Conservation (phyloP, 257 asterid species). For the Nicotiana undulata region DNA sequence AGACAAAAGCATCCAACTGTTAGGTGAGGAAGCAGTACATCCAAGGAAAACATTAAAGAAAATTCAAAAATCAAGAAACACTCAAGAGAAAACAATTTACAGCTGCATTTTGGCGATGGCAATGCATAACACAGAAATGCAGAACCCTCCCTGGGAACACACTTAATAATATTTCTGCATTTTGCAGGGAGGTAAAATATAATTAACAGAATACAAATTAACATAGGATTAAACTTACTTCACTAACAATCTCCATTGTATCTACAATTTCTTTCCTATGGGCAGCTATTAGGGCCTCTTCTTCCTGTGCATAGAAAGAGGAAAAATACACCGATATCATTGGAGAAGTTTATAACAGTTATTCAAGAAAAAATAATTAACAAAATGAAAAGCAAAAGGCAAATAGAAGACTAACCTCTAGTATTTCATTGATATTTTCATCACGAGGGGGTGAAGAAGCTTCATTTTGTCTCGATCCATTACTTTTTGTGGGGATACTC, state of each 20-base stretch:
- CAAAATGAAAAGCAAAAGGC: background rate
- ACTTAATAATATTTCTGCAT: background rate
- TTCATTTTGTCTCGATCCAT: slow-evolving; percentile 33
- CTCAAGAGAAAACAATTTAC: background rate
- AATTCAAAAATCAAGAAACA: background rate
- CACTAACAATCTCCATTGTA: slow-evolving; percentile 99
- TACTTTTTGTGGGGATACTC: slow-evolving; percentile 32
- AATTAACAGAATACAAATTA: background rate
- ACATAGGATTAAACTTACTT: slow-evolving; percentile 37
- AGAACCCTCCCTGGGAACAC: background rate
- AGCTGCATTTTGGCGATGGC: background rate
- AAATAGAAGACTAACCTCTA: slow-evolving; percentile 52
- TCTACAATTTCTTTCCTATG: slow-evolving; percentile 96
- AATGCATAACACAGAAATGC: background rate
- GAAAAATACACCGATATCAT: slow-evolving; percentile 5
- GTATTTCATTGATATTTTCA: slow-evolving; percentile 75
- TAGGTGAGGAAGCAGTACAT: background rate
- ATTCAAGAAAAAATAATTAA: background rate
- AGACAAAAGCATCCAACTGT: background rate
- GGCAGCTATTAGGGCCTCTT: slow-evolving; percentile 90
- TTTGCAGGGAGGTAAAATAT: background rate
- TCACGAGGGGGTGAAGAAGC: slow-evolving; percentile 34
- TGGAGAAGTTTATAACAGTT: background rate
- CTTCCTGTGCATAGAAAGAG: slow-evolving; percentile 49
- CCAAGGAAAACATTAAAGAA: background rate